Conservation (phyloP, 225 moss, liverwort and hornwort species). For the Takakia lepidozioides region DNA sequence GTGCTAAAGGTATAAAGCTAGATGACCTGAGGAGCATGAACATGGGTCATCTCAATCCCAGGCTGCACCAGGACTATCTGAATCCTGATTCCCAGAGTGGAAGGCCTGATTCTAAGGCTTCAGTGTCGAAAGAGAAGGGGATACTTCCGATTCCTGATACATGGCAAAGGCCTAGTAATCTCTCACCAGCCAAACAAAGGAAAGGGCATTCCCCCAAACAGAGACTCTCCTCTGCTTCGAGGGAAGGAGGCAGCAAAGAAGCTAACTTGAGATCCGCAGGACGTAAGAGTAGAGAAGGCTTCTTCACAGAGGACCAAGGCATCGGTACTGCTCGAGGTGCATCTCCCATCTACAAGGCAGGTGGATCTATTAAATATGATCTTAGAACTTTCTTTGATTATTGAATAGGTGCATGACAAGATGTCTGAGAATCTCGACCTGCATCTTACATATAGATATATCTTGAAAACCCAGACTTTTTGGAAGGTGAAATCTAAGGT, state of each 20-base stretch:
- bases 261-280: too few relatives aligned
- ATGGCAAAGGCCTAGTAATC: not conserved
- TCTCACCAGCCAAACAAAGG: not conserved
- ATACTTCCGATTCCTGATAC: not conserved
- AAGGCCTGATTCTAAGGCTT: too few relatives aligned
- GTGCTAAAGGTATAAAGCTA: slow-evolving; percentile 8
- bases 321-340: slow-evolving; percentile 40
- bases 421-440: too few relatives aligned
- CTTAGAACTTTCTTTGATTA: not conserved
- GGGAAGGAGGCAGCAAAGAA: not conserved
- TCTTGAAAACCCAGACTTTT: too few relatives aligned
- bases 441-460: too few relatives aligned
- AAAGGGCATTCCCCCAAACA: not conserved
- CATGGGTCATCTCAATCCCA: slow-evolving; percentile 44
- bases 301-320: slow-evolving; percentile 25
- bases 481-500: not conserved
- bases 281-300: slow-evolving; percentile 30
- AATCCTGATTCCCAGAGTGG: too few relatives aligned
- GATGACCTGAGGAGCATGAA: slow-evolving; percentile 26
- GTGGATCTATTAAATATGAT: slow-evolving; percentile 9
- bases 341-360: slow-evolving; percentile 40
- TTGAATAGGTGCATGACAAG: slow-evolving; percentile 7
- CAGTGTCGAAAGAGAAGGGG: too few relatives aligned
- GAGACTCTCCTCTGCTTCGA: not conserved
- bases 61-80: slow-evolving; percentile 3